Evolutionary conservation across 108 stramenopile genomes (phyloP).

Genomic region (Pelagomonas calceolata): DNA sequence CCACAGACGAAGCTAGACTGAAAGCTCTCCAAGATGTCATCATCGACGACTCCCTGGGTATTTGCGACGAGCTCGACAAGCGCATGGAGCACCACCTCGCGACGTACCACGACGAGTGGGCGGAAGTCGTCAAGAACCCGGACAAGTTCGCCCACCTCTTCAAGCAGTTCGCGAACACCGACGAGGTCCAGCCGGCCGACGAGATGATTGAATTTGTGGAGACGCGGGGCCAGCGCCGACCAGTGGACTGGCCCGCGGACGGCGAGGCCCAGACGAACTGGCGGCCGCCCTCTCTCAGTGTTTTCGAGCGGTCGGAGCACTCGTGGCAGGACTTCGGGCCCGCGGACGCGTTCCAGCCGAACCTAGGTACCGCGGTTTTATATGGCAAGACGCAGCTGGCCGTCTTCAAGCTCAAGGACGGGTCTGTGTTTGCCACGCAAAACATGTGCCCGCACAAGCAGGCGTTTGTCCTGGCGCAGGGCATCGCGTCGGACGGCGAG

Average conservation of each 20-base stretch:
- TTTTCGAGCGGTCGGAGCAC: slow-evolving; percentile 68
- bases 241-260: slow-evolving; percentile 76
- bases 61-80: slow-evolving; percentile 66
- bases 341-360: slow-evolving; percentile 54
- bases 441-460: slow-evolving; percentile 89
- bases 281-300: slow-evolving; percentile 48
- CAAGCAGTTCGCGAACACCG: slow-evolving; percentile 79
- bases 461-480: slow-evolving; percentile 80
- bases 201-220: slow-evolving; percentile 77
- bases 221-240: slow-evolving; percentile 67
- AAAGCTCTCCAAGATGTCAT: slow-evolving; percentile 70
- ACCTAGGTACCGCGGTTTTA: slow-evolving; percentile 66
- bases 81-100: slow-evolving; percentile 78
- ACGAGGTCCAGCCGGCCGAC: slow-evolving; percentile 58
- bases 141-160: slow-evolving; percentile 51
- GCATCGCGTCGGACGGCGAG: slow-evolving; percentile 63
- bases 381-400: slow-evolving; percentile 80
- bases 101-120: slow-evolving; percentile 89
- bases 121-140: slow-evolving; percentile 72
- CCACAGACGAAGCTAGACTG: slow-evolving; percentile 40
- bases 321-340: slow-evolving; percentile 66
- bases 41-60: slow-evolving; percentile 80
- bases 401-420: slow-evolving; percentile 67
- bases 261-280: slow-evolving; percentile 65
- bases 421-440: slow-evolving; percentile 72